These are phyloP conservation scores for Kurtzmaniella fragi DNA, from an alignment of 805 yeast genomes.

Conservation along the genomic window DNA sequence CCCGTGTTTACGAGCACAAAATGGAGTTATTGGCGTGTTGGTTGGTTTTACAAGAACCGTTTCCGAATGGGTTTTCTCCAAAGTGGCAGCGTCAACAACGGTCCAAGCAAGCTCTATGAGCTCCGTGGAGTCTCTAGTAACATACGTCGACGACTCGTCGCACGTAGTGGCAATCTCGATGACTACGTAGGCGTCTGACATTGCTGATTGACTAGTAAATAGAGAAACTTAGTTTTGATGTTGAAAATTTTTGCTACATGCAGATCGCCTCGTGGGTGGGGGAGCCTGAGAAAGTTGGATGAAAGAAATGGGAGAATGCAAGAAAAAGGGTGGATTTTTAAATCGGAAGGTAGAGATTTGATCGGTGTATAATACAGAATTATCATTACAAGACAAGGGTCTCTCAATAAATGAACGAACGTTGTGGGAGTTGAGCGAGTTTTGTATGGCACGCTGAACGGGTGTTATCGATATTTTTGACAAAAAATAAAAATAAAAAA, in stretches of 20 bases:
- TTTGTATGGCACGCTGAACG: neutral
- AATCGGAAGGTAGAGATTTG: neutral
- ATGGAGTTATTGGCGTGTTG: constrained; percentile 61
- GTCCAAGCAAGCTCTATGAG: constrained; percentile 66
- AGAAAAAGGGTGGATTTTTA: neutral
- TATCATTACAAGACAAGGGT: neutral
- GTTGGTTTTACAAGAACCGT: constrained; percentile 53
- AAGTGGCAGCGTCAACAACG: constrained; percentile 48
- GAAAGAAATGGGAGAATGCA: neutral
- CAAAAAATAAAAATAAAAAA: too few relatives aligned
- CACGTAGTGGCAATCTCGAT: constrained; percentile 61
- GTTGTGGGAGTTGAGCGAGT: neutral
- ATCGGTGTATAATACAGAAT: neutral
- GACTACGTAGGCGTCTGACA: constrained; percentile 57
- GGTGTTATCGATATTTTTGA: neutral
- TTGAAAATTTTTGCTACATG: neutral
- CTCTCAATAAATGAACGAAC: neutral
- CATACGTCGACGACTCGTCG: constrained; percentile 56
- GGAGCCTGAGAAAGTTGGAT: neutral
- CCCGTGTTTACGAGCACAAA: constrained; percentile 46
- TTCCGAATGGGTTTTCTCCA: constrained; percentile 39
- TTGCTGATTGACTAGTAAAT: constrained; percentile 8
- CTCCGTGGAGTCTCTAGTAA: constrained; percentile 64
- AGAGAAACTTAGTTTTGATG: neutral
- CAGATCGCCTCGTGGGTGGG: neutral